A percentile compares a stretch with the other conserved stretches of the same genome.
Conservation (phyloP, 208 protist species). For the Herpetomonas samuelpessoai region DNA sequence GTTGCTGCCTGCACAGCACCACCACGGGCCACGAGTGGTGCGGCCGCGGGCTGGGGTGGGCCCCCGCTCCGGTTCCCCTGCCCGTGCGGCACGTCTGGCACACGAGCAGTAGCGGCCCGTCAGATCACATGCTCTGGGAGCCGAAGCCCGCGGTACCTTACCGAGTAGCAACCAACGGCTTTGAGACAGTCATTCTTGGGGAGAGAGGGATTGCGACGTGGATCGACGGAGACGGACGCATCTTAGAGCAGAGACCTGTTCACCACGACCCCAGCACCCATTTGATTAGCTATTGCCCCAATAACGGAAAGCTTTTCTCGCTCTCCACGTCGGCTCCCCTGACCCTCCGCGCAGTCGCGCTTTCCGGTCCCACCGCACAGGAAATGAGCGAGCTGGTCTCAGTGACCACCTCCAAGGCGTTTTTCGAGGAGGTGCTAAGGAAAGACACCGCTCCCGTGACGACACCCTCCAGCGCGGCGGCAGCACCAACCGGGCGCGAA, state of each 20-base stretch:
- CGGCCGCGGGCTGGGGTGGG: conserved; percentile 41
- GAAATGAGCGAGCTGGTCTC: conserved; percentile 18
- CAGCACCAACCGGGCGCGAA: not conserved
- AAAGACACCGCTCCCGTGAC: not conserved
- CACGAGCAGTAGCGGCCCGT: not conserved
- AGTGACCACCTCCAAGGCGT: conserved; percentile 21
- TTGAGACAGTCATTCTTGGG: not conserved
- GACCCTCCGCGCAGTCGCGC: conserved; percentile 22
- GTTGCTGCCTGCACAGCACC: conserved; percentile 51
- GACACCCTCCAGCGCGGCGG: not conserved
- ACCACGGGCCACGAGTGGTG: conserved; percentile 44
- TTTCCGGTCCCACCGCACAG: conserved; percentile 11
- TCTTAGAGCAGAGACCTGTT: not conserved
- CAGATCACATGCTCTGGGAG: not conserved
- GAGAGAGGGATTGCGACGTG: not conserved
- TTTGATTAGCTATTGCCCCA: not conserved
- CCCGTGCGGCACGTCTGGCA: conserved; percentile 1
- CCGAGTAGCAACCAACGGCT: not conserved
- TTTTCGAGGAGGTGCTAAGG: conserved; percentile 16
- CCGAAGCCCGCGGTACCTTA: not conserved
- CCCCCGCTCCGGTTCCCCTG: conserved; percentile 27
- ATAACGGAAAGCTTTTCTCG: not conserved
- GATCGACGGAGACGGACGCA: not conserved
- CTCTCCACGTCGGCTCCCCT: conserved; percentile 12
- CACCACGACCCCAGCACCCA: not conserved